Evolutionary conservation across 495 filamentous ascomycete species (phyloP).

Genomic region (Podospora pseudocomata): DNA sequence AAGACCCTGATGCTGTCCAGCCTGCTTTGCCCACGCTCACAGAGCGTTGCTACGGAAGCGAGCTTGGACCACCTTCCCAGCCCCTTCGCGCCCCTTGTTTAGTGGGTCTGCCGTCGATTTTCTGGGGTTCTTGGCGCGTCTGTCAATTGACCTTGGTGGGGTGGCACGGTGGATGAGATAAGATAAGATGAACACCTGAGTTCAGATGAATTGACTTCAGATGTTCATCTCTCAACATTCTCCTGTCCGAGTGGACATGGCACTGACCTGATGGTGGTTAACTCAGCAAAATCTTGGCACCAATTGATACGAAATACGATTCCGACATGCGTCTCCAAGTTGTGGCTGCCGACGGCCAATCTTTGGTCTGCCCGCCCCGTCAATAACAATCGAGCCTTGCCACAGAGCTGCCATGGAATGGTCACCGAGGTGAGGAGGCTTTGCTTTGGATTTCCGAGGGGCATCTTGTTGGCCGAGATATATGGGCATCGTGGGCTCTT

Average conservation of each 20-base stretch:
- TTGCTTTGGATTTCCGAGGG: too few species aligned
- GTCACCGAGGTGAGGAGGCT: not conserved
- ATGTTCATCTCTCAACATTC: not conserved
- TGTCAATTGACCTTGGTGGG: not conserved
- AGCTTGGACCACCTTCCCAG: conserved; percentile 1
- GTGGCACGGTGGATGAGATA: not conserved
- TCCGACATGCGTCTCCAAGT: not conserved
- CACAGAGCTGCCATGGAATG: not conserved
- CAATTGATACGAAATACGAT: not conserved
- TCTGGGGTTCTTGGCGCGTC: not conserved
- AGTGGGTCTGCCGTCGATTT: not conserved
- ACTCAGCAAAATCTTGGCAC: not conserved
- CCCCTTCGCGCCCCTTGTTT: not conserved
- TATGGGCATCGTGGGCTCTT: not conserved
- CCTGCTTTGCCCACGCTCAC: not conserved
- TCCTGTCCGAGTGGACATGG: not conserved
- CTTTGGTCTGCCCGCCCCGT: not conserved
- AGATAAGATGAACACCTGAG: not conserved
- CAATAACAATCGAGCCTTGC: not conserved
- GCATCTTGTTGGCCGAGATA: not conserved
- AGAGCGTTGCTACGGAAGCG: conserved; percentile 3
- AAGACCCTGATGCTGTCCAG: not conserved
- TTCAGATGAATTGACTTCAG: not conserved
- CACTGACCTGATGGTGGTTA: not conserved
- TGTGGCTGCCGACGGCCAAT: not conserved